These are phyloP conservation scores for Nyctanthes arbortristis DNA, from an alignment of 257 asterid genomes.

Conservation along the genomic window DNA sequence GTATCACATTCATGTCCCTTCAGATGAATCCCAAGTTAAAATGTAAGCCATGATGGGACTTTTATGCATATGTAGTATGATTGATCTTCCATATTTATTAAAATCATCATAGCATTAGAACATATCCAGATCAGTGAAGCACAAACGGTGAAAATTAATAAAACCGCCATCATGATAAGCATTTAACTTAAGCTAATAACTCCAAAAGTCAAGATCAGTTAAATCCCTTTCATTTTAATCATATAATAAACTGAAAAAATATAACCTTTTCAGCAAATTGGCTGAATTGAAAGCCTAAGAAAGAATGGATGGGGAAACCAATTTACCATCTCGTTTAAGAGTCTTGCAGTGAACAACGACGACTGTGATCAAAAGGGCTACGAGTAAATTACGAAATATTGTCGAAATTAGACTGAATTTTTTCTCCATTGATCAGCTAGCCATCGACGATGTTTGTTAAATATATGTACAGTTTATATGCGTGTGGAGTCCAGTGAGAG, in stretches of 20 bases:
- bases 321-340: conserved; percentile 89
- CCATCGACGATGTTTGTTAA: conserved; percentile 29
- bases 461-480: background rate
- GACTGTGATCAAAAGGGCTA: conserved; percentile 37
- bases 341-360: conserved; percentile 72
- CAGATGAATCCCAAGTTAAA: conserved; percentile 3
- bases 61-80: too few relatives aligned
- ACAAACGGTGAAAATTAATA: conserved; percentile 7
- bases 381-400: conserved; percentile 23
- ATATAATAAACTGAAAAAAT: conserved; percentile 9
- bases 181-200: background rate
- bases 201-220: background rate
- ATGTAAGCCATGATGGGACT: too few relatives aligned
- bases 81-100: too few relatives aligned
- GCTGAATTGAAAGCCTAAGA: background rate
- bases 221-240: background rate
- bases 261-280: conserved; percentile 12
- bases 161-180: conserved; percentile 14
- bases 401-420: conserved; percentile 23
- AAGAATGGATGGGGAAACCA: conserved; percentile 13
- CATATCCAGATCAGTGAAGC: conserved; percentile 16
- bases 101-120: background rate
- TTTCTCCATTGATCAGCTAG: conserved; percentile 33
- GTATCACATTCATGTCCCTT: background rate
- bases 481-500: background rate